Percentiles rank a stretch among this genome's conserved stretches.
Conservation (phyloP, 2,329 filamentous ascomycete genomes). For the Colletotrichum tropicale region DNA sequence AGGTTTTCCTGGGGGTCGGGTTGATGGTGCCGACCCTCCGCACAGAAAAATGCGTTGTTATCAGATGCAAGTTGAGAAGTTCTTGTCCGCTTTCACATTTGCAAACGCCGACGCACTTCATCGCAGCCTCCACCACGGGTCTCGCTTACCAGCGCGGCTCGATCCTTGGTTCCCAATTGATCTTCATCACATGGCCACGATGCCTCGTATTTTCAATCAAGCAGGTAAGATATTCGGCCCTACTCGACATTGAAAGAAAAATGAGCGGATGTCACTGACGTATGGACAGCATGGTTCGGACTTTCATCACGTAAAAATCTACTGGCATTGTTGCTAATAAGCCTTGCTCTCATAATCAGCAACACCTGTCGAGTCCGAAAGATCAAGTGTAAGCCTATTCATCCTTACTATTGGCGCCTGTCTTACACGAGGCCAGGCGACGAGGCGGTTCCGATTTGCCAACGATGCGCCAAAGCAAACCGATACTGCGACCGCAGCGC, state of each 20-base stretch:
- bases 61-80: not conserved
- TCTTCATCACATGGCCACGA: not conserved
- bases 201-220: constrained; percentile 9
- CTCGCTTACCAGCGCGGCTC: not conserved
- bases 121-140: not conserved
- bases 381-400: constrained; percentile 32
- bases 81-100: not conserved
- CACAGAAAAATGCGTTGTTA: not conserved
- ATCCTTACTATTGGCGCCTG: not conserved
- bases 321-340: not conserved
- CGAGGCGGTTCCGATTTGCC: constrained; percentile 34
- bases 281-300: not conserved
- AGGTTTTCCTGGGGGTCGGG: not conserved
- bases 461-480: constrained; percentile 31
- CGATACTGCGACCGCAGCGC: constrained; percentile 38
- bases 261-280: not conserved
- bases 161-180: not conserved
- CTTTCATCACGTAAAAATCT: too few relatives aligned
- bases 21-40: not conserved
- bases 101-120: not conserved
- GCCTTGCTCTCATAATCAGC: constrained; percentile 20
- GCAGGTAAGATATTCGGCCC: not conserved
- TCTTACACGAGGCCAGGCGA: constrained; percentile 29
- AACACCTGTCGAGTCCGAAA: constrained; percentile 42
- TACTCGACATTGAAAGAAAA: not conserved